Base-by-base conservation (phyloP, 805 yeast species). In the Wickerhamomyces bovis region DNA sequence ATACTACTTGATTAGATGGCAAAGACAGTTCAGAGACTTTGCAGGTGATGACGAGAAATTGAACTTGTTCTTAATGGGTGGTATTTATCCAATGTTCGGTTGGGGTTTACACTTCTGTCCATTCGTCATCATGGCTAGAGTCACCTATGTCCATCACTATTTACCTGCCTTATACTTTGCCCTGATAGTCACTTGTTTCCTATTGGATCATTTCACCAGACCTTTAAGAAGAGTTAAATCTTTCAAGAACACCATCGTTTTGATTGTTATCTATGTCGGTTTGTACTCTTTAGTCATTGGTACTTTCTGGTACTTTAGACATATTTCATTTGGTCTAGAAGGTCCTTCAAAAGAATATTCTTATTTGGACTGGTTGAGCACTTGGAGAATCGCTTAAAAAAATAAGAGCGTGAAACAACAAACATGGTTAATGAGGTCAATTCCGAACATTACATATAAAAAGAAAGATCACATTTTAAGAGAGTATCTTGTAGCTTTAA, bases 111-210 rank as follows among this genome's bases (percentile, higher is more conserved):
- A 86, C 63, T 85, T 71, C 64, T 63, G 77, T 61, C 92, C 95
- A 26, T 86, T 86, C 55, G 76, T 80, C 28, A 70, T 86, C 43
- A 86, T 86, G 95, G 84, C 89, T 15, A 78, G 95, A 73, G 94
- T 86, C 54, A 84, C 92, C 0, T 86, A 86, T 58, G 88, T 84
- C 40, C 95, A 86, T 64, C 95, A 86, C 68, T 86, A 86, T 64
- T 71, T 85, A 60, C 95, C 95, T 42, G 90, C 94, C 0, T 70
- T 86, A 53, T 86, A 86, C 66, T 86, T 86, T 64, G 88, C 89
- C 44, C 69, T 83, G 65, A 64, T 80, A 45, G 77, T 78, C 36
- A 62, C 75, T 43, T 75, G 76, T 6, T 81, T 78, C 61, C 65
- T 74, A 46, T 61, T 80, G 39, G 88, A 82, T 52, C 62, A 58